Base-by-base conservation (phyloP, 495 filamentous ascomycete genomes). In the Penicillium samsonianum region DNA sequence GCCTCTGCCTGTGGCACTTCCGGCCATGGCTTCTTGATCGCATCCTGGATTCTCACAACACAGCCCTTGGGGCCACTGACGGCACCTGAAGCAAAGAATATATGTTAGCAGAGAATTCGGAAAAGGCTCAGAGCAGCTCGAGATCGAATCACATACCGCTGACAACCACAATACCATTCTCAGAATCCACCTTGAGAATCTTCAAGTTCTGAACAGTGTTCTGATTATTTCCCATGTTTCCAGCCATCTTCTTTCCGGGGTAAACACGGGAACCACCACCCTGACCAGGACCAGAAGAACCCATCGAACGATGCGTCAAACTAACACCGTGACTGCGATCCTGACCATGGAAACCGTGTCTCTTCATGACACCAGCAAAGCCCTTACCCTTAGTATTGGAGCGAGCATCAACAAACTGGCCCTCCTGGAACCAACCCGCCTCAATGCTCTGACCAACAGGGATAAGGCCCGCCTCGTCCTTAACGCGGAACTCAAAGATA, bases 311-410 rank as follows among this genome's bases (percentile, higher is more conserved):
- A 78, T 98, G 94, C 47, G 87, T 90, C 74, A 90, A 82, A 64
- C 92, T 96, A 63, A 91, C 91, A 82, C 94, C 94, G 77, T 98
- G 94, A 64, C 87, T 92, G 50, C 92, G 91, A 60, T 86, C 88
- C 77, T 98, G 94, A 59, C 94, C 94, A 17, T 74, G 63, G 67
- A 90, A 98, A 1, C 92, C 92, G 65, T 91, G 87, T 58, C 89
- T 80, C 83, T 98, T 98, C 93, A 98, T 98, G 55, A 91, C 94
- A 81, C 94, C 94, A 5, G 89, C 90, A 74, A 96, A 98, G 0
- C 93, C 94, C 79, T 88, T 92, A 30, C 94, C 94, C 67, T 87
- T 83, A 47, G 83, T 86, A 65, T 87, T 85, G 22, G 85, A 87
- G 67, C 86, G 81, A 46, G 90, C 84, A 79, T 98, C 94, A 17